A percentile compares a stretch with the other conserved stretches of the same genome.
Evolutionary conservation across 2,329 filamentous ascomycete species (phyloP).

Genomic region (Alternaria sp.): DNA sequence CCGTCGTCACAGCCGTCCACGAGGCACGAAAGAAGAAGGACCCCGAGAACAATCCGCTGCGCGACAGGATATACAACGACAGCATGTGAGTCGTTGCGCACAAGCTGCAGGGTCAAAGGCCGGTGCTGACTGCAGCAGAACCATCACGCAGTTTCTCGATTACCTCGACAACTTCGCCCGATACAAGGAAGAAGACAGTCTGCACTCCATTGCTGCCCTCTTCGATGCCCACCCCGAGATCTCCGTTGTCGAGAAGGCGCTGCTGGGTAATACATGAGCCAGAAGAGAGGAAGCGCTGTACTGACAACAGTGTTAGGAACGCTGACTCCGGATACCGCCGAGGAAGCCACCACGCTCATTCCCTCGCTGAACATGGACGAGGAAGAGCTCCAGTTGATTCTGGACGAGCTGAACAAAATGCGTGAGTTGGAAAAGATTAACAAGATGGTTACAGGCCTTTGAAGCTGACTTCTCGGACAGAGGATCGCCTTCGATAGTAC

Average conservation of each 20-base stretch:
- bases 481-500: constrained; percentile 38
- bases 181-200: constrained; percentile 94
- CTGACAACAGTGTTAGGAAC: constrained; percentile 68
- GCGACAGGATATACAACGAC: constrained; percentile 77
- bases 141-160: constrained; percentile 85
- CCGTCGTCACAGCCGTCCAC: constrained; percentile 90
- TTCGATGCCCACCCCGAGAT: constrained; percentile 81
- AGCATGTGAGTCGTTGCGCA: constrained; percentile 39
- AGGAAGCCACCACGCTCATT: constrained; percentile 96
- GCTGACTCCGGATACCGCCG: constrained; percentile 88
- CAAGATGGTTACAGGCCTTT: neutral
- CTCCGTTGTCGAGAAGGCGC: constrained; percentile 91
- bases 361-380: constrained; percentile 93
- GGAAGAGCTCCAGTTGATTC: constrained; percentile 83
- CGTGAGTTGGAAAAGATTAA: constrained; percentile 48
- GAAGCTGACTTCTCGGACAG: constrained; percentile 34
- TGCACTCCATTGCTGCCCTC: constrained; percentile 91
- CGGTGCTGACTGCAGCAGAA: constrained; percentile 57
- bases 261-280: constrained; percentile 69
- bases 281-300: constrained; percentile 16
- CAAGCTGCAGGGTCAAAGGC: constrained; percentile 8
- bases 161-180: constrained; percentile 95
- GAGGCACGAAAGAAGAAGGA: constrained; percentile 80
- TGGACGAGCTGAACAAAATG: constrained; percentile 91
- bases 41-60: constrained; percentile 68